These are phyloP conservation scores for Colletotrichum filicis DNA, from an alignment of 2,329 filamentous ascomycete species.

Conservation along the genomic window DNA sequence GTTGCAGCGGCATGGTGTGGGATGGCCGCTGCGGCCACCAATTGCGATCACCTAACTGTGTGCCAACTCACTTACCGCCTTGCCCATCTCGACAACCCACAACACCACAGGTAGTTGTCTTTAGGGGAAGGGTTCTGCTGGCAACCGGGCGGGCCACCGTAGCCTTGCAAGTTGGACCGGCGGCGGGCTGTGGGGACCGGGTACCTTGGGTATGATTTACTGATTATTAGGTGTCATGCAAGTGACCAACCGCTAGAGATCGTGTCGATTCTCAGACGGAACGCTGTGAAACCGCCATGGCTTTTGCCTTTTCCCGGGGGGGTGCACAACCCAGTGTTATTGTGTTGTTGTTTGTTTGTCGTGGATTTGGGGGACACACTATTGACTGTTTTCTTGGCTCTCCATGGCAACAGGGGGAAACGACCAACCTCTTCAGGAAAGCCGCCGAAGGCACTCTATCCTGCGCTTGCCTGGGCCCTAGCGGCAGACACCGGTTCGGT, in stretches of 20 bases:
- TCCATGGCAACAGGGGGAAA: conserved; percentile 22
- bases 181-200: background rate
- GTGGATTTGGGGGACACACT: background rate
- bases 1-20: conserved; percentile 3
- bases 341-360: conserved; percentile 23
- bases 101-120: background rate
- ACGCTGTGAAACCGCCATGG: conserved; percentile 1
- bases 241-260: conserved; percentile 14
- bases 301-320: background rate
- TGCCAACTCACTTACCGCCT: background rate
- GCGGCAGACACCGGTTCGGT: conserved; percentile 24
- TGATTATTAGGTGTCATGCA: conserved; percentile 23
- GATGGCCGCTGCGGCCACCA: conserved; percentile 23
- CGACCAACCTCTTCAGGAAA: background rate
- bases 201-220: background rate
- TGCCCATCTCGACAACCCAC: background rate
- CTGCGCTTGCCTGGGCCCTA: conserved; percentile 1
- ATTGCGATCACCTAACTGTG: conserved; percentile 12
- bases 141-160: background rate
- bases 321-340: background rate
- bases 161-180: background rate
- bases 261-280: conserved; percentile 12
- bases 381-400: conserved; percentile 11
- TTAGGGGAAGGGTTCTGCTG: background rate
- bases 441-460: background rate